Percentiles rank a stretch among this genome's conserved stretches.
Evolutionary conservation across 2,329 filamentous ascomycete genomes (phyloP).

Genomic region (Apiospora koreana): DNA sequence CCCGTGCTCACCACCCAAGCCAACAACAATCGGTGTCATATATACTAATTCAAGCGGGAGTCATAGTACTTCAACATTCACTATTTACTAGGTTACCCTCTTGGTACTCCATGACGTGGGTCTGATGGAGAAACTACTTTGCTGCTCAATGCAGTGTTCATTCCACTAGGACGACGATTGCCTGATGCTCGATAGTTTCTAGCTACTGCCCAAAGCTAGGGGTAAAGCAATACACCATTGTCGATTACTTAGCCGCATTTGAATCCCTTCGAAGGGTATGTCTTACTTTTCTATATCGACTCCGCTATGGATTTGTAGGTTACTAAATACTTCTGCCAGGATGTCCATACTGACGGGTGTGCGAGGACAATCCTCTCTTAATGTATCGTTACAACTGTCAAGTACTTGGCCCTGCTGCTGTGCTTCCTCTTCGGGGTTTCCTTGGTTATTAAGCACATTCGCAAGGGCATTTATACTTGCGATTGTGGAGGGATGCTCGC

Average conservation of each 20-base stretch:
- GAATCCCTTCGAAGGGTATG: neutral
- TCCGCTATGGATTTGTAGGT: too few relatives aligned
- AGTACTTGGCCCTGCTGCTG: neutral
- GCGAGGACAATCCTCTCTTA: too few relatives aligned
- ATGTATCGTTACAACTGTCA: neutral
- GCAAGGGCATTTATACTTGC: neutral
- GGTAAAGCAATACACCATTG: neutral
- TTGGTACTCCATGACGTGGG: neutral
- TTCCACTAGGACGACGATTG: neutral
- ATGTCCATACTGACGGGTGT: too few relatives aligned
- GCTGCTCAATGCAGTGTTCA: neutral
- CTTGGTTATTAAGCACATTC: neutral
- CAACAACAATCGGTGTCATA: neutral
- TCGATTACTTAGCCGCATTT: neutral
- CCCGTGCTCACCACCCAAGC: neutral
- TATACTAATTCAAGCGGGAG: neutral
- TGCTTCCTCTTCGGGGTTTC: neutral
- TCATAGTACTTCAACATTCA: neutral
- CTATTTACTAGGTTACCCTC: neutral
- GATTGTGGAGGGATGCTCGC: neutral
- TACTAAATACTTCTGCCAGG: too few relatives aligned
- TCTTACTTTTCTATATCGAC: neutral
- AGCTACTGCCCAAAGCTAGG: neutral
- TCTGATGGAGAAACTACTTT: neutral
- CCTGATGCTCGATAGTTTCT: neutral